Evolutionary conservation across 352 stramenopile genomes (phyloP).

Genomic region (Phytopythium chamaehyphon): DNA sequence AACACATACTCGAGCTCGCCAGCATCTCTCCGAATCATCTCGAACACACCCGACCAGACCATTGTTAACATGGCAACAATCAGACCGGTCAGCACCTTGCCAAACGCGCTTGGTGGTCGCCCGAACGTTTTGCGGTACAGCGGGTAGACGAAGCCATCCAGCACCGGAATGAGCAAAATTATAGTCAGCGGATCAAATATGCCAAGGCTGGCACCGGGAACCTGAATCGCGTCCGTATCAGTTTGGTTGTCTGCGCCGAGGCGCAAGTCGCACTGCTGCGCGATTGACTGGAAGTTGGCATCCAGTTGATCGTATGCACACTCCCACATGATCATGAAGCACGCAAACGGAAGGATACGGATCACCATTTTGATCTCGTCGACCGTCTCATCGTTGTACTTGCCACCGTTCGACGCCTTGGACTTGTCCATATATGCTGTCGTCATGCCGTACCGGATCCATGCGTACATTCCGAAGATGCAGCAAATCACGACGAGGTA

Average conservation of each 20-base stretch:
- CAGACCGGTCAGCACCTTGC: constrained; percentile 75
- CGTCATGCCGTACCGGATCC: constrained; percentile 79
- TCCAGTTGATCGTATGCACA: constrained; percentile 85
- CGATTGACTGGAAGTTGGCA: constrained; percentile 86
- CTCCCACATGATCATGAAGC: constrained; percentile 90
- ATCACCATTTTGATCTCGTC: constrained; percentile 87
- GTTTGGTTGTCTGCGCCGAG: constrained; percentile 25
- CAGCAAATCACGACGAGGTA: constrained; percentile 67
- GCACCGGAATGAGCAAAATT: constrained; percentile 69
- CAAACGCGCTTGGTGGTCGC: constrained; percentile 63
- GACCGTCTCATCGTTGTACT: constrained; percentile 78
- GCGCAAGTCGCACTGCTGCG: constrained; percentile 79
- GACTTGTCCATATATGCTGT: constrained; percentile 84
- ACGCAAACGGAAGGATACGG: constrained; percentile 79
- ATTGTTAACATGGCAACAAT: constrained; percentile 78
- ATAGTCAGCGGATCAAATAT: constrained; percentile 87
- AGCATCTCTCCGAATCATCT: constrained; percentile 60
- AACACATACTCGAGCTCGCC: constrained; percentile 35
- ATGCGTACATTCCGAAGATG: constrained; percentile 75
- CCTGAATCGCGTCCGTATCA: constrained; percentile 37
- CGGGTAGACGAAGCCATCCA: constrained; percentile 75
- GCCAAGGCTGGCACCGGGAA: constrained; percentile 72
- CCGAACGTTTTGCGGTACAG: constrained; percentile 49
- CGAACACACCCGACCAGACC: constrained; percentile 83
- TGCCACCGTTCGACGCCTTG: constrained; percentile 73